phyloP scores from a whole-genome alignment of 78 protist genomes.

The Chrysochromulina tobinii region DNA sequence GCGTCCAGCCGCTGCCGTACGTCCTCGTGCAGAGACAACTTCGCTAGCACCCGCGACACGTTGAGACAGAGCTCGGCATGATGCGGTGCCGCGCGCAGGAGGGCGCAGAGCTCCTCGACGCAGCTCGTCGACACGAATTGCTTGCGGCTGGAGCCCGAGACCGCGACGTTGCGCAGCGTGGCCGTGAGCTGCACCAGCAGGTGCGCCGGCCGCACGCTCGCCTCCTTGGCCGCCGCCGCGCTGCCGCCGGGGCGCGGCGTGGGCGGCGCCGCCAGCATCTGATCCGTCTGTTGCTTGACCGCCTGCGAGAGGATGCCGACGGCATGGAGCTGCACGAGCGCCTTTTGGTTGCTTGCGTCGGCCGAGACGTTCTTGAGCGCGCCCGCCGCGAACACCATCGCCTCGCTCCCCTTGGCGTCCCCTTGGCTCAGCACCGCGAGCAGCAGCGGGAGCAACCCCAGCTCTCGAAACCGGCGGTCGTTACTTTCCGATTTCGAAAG shows the following conservation, averaged over 20 bases:
- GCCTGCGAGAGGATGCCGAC: neutral
- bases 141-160: neutral
- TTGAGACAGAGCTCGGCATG: constrained; percentile 4
- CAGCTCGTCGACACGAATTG: neutral
- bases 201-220: neutral
- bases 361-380: neutral
- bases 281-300: neutral
- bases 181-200: neutral
- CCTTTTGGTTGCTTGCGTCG: neutral
- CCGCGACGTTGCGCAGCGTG: constrained; percentile 8
- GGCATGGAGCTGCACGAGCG: neutral
- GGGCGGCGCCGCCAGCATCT: neutral
- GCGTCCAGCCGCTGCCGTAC: neutral
- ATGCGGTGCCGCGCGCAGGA: neutral
- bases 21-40: constrained; percentile 13
- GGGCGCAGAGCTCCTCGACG: neutral
- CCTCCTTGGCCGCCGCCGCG: neutral
- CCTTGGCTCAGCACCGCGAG: neutral
- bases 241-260: neutral
- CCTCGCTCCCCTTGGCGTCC: neutral
- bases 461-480: neutral
- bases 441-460: neutral
- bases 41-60: constrained; percentile 15
- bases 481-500: neutral
- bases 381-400: neutral